A percentile compares a stretch with the other conserved stretches of the same genome.
phyloP scores from a whole-genome alignment of 2,329 filamentous ascomycete species.

The Cercospora canescens region DNA sequence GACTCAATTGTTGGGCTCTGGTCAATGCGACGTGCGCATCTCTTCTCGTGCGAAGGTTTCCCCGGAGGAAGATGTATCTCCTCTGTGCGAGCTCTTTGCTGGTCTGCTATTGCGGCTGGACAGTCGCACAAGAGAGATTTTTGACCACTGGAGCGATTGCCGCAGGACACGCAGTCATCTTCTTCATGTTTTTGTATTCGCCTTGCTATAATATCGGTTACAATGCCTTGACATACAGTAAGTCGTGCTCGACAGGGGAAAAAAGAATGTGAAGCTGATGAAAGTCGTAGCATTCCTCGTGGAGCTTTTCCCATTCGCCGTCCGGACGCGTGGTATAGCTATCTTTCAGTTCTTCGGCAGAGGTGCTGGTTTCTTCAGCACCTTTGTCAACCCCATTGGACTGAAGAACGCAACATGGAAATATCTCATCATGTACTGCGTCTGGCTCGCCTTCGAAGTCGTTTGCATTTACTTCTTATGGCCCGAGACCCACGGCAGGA shows the following conservation, averaged over 20 bases:
- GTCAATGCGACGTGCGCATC: constrained; percentile 39
- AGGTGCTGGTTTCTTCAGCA: constrained; percentile 52
- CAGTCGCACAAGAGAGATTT: constrained; percentile 22
- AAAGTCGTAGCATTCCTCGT: constrained; percentile 49
- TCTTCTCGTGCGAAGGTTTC: constrained; percentile 42
- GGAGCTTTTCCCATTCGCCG: constrained; percentile 60
- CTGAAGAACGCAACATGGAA: constrained; percentile 47
- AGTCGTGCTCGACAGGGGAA: neutral
- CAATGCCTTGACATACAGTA: constrained; percentile 63
- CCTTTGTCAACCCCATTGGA: constrained; percentile 50
- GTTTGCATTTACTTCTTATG: constrained; percentile 48
- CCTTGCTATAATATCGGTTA: constrained; percentile 65
- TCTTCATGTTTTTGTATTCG: constrained; percentile 51
- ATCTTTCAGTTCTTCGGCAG: constrained; percentile 58
- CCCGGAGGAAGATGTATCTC: constrained; percentile 47
- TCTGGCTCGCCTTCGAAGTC: constrained; percentile 45
- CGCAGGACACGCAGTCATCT: constrained; percentile 44
- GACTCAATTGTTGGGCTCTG: constrained; percentile 43
- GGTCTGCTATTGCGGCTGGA: constrained; percentile 44
- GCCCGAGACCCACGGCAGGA: constrained; percentile 45
- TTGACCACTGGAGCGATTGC: constrained; percentile 31
- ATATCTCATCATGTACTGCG: constrained; percentile 47
- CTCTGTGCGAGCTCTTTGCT: constrained; percentile 46
- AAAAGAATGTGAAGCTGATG: neutral
- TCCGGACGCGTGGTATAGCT: constrained; percentile 60